These are phyloP conservation scores for Cyclocybe aegerita DNA, from an alignment of 768 basidiomycete genomes.

Conservation along the genomic window DNA sequence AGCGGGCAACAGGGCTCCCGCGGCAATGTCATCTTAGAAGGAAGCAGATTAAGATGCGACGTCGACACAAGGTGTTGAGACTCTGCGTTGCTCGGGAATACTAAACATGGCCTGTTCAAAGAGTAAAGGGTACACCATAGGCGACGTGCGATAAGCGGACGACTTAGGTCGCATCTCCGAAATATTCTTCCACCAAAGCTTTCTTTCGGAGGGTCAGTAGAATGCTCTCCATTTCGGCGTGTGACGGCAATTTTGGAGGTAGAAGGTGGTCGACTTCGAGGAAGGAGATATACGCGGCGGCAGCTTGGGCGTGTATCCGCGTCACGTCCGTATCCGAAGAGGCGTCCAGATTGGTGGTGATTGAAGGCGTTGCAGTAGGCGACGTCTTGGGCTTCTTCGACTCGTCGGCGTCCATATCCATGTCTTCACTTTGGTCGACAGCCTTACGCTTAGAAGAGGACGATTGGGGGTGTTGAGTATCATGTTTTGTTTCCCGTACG, in stretches of 20 bases:
- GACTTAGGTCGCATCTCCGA: constrained; percentile 36
- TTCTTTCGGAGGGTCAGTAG: constrained; percentile 78
- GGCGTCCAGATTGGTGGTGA: constrained; percentile 22
- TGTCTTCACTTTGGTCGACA: constrained; percentile 42
- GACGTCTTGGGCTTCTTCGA: constrained; percentile 31
- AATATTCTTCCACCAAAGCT: constrained; percentile 77
- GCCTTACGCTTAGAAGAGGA: constrained; percentile 55
- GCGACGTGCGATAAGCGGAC: background rate
- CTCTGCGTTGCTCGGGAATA: too few species aligned
- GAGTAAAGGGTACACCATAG: background rate
- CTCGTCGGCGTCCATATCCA: constrained; percentile 36
- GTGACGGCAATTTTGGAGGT: constrained; percentile 73
- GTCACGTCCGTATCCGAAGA: constrained; percentile 27
- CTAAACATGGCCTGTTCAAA: background rate
- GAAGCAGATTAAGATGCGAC: too few species aligned
- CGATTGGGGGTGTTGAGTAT: constrained; percentile 19
- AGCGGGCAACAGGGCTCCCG: too few species aligned
- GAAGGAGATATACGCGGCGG: constrained; percentile 71
- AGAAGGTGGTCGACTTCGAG: constrained; percentile 70
- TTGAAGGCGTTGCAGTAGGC: constrained; percentile 15
- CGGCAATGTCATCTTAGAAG: too few species aligned
- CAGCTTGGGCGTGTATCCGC: constrained; percentile 49
- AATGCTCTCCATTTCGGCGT: constrained; percentile 76
- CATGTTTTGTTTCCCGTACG: constrained; percentile 15
- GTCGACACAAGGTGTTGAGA: too few species aligned